phyloP scores from a whole-genome alignment of 176 grass and related monocot genomes.

The Triticum turgidum region DNA sequence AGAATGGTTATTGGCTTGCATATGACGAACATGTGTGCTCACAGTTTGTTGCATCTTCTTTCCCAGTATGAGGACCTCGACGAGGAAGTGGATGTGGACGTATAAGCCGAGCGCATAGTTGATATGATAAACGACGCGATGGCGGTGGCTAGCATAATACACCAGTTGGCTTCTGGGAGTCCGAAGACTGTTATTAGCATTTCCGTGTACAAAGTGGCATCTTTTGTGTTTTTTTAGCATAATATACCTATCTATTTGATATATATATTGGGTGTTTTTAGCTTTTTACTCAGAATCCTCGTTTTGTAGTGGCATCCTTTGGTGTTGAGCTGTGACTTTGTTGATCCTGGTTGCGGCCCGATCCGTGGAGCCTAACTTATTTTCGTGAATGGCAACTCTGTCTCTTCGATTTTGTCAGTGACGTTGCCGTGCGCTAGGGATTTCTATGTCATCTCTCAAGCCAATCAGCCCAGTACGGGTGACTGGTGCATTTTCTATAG shows the following conservation, averaged over 20 bases:
- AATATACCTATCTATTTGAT: neutral
- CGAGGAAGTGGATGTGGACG: conserved; percentile 61
- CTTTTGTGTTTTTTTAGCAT: neutral
- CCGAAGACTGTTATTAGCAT: neutral
- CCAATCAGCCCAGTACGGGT: too few relatives aligned
- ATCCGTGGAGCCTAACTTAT: too few relatives aligned
- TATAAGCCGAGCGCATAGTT: conserved; percentile 36
- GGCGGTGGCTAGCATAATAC: neutral
- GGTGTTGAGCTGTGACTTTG: neutral
- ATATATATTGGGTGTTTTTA: neutral
- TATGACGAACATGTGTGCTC: neutral
- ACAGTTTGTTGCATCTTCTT: conserved; percentile 8
- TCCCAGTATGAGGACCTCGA: conserved; percentile 55
- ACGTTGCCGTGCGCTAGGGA: too few relatives aligned
- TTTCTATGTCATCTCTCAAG: too few relatives aligned
- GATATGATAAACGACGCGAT: conserved; percentile 21
- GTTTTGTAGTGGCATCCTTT: conserved; percentile 10
- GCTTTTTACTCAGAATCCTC: neutral
- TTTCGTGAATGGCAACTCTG: too few relatives aligned
- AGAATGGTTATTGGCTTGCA: too few relatives aligned
- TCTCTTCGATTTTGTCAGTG: too few relatives aligned
- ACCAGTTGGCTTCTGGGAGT: neutral
- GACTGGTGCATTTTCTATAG: too few relatives aligned
- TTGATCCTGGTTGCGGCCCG: too few relatives aligned
- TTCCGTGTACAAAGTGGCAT: conserved; percentile 22